Evolutionary conservation across 805 yeast species (phyloP).

Genomic region (Yarrowia osloensis): DNA sequence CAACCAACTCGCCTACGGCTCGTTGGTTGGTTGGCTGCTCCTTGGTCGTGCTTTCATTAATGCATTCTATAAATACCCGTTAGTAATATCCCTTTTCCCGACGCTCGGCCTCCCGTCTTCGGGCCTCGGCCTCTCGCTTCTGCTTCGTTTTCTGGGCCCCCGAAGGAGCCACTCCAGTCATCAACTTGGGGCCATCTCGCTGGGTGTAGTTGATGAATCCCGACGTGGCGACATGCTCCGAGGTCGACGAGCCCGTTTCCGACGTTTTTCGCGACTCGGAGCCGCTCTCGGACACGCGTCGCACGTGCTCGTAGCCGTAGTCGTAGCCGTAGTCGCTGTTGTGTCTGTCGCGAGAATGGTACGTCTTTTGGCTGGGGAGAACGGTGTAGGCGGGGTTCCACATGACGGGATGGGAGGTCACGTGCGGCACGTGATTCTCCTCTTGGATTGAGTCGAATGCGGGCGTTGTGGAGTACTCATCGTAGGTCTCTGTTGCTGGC

Average conservation of each 20-base stretch:
- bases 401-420: background rate
- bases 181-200: conserved; percentile 18
- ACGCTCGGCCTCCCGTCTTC: conserved; percentile 6
- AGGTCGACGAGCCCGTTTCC: background rate
- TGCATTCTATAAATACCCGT: conserved; percentile 27
- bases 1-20: too few relatives aligned
- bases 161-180: conserved; percentile 28
- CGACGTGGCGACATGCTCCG: background rate
- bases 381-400: conserved; percentile 6
- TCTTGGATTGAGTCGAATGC: background rate
- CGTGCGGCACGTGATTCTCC: background rate
- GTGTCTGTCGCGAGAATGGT: background rate
- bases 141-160: conserved; percentile 21
- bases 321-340: conserved; percentile 3
- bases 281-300: background rate
- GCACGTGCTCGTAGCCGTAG: background rate
- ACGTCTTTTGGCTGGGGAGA: background rate
- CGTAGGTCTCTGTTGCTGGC: background rate
- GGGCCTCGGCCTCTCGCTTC: conserved; percentile 27
- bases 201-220: conserved; percentile 24
- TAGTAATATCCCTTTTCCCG: conserved; percentile 18
- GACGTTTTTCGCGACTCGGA: background rate
- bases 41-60: background rate
- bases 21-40: too few relatives aligned
- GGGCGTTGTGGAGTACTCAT: background rate